Evolutionary conservation across 306 rosid species (phyloP).

Genomic region (Trifolium dubium): DNA sequence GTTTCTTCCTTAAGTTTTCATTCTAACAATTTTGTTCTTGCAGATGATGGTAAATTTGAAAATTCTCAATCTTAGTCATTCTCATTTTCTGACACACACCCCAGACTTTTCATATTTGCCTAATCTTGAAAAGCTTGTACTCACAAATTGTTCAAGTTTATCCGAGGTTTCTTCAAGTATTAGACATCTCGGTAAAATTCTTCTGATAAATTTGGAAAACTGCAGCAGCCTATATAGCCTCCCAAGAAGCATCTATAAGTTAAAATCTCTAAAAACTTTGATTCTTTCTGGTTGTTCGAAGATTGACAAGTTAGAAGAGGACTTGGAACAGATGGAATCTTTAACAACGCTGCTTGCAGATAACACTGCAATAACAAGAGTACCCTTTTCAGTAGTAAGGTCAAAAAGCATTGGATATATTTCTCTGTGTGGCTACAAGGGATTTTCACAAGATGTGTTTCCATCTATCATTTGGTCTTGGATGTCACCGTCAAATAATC

Average conservation of each 20-base stretch:
- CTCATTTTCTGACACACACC: not conserved
- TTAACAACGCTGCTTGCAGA: conserved; percentile 37
- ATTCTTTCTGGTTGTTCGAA: not conserved
- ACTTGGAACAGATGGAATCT: conserved; percentile 1
- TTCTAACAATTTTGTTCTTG: no score
- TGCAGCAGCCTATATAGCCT: not conserved
- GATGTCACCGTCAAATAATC: no score
- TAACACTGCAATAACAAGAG: conserved; percentile 38
- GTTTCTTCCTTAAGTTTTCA: not conserved
- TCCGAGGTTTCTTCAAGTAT: not conserved
- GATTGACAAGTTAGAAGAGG: conserved; percentile 6
- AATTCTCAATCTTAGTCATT: not conserved
- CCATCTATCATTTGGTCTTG: no score
- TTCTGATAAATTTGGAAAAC: not conserved
- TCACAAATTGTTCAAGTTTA: not conserved
- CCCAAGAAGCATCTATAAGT: conserved; percentile 1
- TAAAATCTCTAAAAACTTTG: not conserved
- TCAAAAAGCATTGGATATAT: not conserved
- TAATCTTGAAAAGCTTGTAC: not conserved
- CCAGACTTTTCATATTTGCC: not conserved
- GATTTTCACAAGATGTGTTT: no score
- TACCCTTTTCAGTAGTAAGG: not conserved
- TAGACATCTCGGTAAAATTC: not conserved
- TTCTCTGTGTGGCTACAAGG: no score
- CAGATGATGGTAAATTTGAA: not conserved